These are phyloP conservation scores for Hippophae tibetana DNA, from an alignment of 306 rosid genomes.

Conservation along the genomic window DNA sequence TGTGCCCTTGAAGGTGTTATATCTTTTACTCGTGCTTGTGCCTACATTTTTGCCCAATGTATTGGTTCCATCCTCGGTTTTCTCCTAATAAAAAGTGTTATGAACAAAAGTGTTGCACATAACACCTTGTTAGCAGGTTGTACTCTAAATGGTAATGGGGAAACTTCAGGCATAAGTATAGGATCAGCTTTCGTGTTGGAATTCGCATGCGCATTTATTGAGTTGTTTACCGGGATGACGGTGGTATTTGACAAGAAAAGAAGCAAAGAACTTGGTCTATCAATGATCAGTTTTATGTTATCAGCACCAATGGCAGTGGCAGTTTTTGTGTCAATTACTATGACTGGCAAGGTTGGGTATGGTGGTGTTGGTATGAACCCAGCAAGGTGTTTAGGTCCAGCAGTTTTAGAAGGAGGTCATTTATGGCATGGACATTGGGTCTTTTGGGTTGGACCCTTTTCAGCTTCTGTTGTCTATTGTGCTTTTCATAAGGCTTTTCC, in stretches of 20 bases:
- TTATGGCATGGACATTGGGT: conserved; percentile 63
- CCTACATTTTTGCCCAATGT: conserved; percentile 36
- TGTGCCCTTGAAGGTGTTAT: conserved; percentile 27
- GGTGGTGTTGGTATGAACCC: conserved; percentile 53
- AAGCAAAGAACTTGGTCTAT: conserved; percentile 37
- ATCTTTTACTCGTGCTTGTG: conserved; percentile 15
- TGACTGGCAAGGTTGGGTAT: conserved; percentile 40
- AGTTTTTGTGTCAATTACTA: conserved; percentile 38
- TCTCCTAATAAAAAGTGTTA: conserved; percentile 26
- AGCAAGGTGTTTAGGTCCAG: conserved; percentile 58
- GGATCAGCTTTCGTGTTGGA: conserved; percentile 33
- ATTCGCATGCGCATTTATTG: conserved; percentile 40
- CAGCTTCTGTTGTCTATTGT: conserved; percentile 39
- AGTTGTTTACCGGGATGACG: conserved; percentile 46
- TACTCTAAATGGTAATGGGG: conserved; percentile 13
- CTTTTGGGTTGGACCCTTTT: conserved; percentile 50
- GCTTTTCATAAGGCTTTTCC: conserved; percentile 4
- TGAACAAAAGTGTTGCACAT: conserved; percentile 19
- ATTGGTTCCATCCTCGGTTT: conserved; percentile 42
- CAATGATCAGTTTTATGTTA: conserved; percentile 33
- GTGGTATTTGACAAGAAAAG: conserved; percentile 40
- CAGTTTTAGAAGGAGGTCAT: conserved; percentile 30
- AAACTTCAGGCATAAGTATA: background rate
- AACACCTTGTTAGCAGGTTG: conserved; percentile 53
- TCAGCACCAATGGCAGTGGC: conserved; percentile 42